Evolutionary conservation across 2,329 filamentous ascomycete species (phyloP).

Genomic region (Calcarisporium arbuscula): DNA sequence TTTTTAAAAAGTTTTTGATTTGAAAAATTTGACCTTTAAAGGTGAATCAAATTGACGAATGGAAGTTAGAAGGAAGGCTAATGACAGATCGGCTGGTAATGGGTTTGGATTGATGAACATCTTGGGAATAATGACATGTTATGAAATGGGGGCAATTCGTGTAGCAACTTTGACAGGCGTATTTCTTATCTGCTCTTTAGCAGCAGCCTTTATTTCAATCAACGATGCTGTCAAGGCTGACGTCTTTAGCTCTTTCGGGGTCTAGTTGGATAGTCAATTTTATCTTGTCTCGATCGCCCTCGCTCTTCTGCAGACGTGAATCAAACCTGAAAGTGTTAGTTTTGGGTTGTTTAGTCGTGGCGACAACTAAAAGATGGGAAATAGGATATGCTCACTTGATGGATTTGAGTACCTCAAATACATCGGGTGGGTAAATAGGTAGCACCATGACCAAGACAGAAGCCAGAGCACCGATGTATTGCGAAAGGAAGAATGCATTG

Average conservation of each 20-base stretch:
- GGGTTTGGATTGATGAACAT: constrained; percentile 2
- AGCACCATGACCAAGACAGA: constrained; percentile 35
- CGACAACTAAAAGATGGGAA: background rate
- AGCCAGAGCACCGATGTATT: constrained; percentile 45
- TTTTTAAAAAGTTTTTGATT: constrained; percentile 6
- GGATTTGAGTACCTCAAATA: constrained; percentile 24
- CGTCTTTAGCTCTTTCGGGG: constrained; percentile 18
- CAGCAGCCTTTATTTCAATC: constrained; percentile 25
- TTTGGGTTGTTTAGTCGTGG: constrained; percentile 9
- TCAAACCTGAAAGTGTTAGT: constrained; percentile 24
- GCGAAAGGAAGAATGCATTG: constrained; percentile 44
- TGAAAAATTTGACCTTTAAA: constrained; percentile 5
- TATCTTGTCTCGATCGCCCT: constrained; percentile 30
- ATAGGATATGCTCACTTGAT: constrained; percentile 32
- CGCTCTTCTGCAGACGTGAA: constrained; percentile 17
- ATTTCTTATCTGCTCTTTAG: constrained; percentile 25
- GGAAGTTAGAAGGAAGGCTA: too few species aligned
- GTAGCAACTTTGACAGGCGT: constrained; percentile 26
- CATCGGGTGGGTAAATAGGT: constrained; percentile 32
- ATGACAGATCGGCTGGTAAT: too few species aligned
- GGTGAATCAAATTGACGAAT: too few species aligned
- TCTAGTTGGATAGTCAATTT: constrained; percentile 29
- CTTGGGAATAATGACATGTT: constrained; percentile 4
- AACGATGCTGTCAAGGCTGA: constrained; percentile 26
- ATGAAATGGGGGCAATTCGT: constrained; percentile 19